phyloP scores from a whole-genome alignment of 2,329 filamentous ascomycete genomes.

The Phyllosticta citriasiana region DNA sequence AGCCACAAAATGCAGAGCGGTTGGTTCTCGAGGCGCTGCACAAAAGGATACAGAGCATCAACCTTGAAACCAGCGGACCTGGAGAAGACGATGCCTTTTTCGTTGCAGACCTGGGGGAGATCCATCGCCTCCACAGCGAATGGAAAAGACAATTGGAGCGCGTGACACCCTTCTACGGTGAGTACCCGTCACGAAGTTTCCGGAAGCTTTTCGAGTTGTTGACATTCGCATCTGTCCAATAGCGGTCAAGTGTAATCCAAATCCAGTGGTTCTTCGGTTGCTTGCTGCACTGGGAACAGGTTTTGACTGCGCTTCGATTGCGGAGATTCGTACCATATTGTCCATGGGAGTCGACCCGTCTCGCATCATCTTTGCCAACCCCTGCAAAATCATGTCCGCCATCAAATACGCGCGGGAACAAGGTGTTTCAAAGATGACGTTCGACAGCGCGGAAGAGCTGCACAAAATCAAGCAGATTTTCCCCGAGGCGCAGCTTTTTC shows the following conservation, averaged over 20 bases:
- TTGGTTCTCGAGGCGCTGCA: constrained; percentile 74
- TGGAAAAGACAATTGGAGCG: constrained; percentile 86
- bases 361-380: constrained; percentile 92
- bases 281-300: constrained; percentile 77
- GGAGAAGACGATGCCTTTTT: constrained; percentile 93
- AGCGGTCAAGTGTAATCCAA: constrained; percentile 95
- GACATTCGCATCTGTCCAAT: neutral
- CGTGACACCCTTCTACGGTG: constrained; percentile 85
- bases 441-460: constrained; percentile 89
- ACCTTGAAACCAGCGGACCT: constrained; percentile 72
- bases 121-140: constrained; percentile 89
- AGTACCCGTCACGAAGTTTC: constrained; percentile 23
- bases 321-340: constrained; percentile 82
- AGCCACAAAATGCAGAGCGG: constrained; percentile 48
- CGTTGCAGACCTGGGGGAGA: constrained; percentile 86
- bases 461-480: constrained; percentile 86
- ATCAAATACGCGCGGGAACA: constrained; percentile 70
- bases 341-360: constrained; percentile 66
- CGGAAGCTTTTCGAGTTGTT: constrained; percentile 5
- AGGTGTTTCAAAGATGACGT: constrained; percentile 89
- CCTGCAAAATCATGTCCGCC: constrained; percentile 95
- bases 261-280: constrained; percentile 70
- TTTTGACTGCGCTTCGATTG: constrained; percentile 92
- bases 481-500: constrained; percentile 73
- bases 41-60: constrained; percentile 64